These are phyloP conservation scores for Fonsecaea pedrosoi DNA, from an alignment of 2,329 filamentous ascomycete species.

Conservation along the genomic window DNA sequence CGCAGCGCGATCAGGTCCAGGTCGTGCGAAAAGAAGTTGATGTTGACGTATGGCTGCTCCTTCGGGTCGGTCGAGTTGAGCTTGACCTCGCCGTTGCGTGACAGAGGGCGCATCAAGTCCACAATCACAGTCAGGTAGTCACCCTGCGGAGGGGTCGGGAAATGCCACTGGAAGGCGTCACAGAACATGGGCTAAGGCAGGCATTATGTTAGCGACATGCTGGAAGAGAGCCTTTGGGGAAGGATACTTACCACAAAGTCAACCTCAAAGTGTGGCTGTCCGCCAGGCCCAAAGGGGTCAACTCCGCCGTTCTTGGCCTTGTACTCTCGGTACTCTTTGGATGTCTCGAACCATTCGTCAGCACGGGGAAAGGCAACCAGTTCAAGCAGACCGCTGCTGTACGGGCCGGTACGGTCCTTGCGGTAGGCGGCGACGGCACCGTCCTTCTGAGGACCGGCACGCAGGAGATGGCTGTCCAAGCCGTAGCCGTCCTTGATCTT, in stretches of 20 bases:
- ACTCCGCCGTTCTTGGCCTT: slow-evolving; percentile 50
- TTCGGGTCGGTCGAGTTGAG: slow-evolving; percentile 50
- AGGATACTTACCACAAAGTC: slow-evolving; percentile 59
- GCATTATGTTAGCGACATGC: neutral
- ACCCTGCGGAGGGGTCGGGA: slow-evolving; percentile 52
- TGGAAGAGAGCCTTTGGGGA: neutral
- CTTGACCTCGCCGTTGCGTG: slow-evolving; percentile 51
- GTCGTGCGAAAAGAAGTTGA: slow-evolving; percentile 56
- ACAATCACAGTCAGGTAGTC: slow-evolving; percentile 65
- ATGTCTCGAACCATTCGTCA: slow-evolving; percentile 59
- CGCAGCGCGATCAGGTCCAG: slow-evolving; percentile 64
- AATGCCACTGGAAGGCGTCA: slow-evolving; percentile 59
- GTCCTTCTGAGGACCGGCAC: slow-evolving; percentile 46
- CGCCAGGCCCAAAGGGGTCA: slow-evolving; percentile 63
- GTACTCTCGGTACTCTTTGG: slow-evolving; percentile 55
- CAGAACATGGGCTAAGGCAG: slow-evolving; percentile 57
- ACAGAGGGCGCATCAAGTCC: slow-evolving; percentile 58
- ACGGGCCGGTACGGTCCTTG: slow-evolving; percentile 51
- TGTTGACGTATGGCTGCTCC: slow-evolving; percentile 51
- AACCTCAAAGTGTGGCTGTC: slow-evolving; percentile 67
- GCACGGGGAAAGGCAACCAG: slow-evolving; percentile 65
- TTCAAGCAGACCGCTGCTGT: slow-evolving; percentile 54
- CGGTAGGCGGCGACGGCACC: slow-evolving; percentile 46
- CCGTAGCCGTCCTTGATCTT: slow-evolving; percentile 51
- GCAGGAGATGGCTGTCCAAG: slow-evolving; percentile 49